A percentile compares a stretch with the other conserved stretches of the same genome.
phyloP scores from a whole-genome alignment of 352 stramenopile genomes.

The Pythium diclinum region DNA sequence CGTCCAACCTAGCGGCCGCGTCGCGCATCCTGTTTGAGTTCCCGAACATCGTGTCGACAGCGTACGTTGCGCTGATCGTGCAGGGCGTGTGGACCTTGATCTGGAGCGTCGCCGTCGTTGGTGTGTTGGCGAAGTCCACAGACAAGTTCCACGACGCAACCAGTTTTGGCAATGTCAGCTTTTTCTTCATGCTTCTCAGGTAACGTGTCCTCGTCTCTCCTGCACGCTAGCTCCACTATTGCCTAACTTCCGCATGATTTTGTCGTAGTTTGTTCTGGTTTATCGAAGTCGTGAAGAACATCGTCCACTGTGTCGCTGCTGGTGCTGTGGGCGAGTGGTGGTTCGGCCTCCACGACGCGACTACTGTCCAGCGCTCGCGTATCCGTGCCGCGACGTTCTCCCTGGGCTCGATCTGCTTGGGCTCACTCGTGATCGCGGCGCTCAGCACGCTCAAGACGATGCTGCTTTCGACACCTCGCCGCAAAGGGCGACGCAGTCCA shows the following conservation, averaged over 20 bases:
- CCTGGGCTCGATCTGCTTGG: slow-evolving; percentile 81
- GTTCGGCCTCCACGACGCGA: slow-evolving; percentile 68
- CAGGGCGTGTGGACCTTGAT: slow-evolving; percentile 74
- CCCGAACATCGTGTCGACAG: slow-evolving; percentile 59
- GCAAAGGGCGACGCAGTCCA: slow-evolving; percentile 53
- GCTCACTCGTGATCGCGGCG: slow-evolving; percentile 71
- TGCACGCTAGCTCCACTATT: background rate
- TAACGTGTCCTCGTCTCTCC: slow-evolving; percentile 13
- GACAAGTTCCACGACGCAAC: slow-evolving; percentile 47
- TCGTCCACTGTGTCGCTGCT: slow-evolving; percentile 82
- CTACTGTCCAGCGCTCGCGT: slow-evolving; percentile 67
- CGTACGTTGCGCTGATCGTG: slow-evolving; percentile 58
- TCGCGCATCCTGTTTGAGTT: slow-evolving; percentile 75
- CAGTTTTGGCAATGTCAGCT: slow-evolving; percentile 64
- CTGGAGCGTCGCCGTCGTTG: slow-evolving; percentile 74
- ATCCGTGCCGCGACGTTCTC: slow-evolving; percentile 69
- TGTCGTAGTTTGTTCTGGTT: slow-evolving; percentile 75
- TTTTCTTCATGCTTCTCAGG: slow-evolving; percentile 88
- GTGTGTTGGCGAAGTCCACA: slow-evolving; percentile 61
- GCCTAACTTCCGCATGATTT: background rate
- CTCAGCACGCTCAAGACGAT: slow-evolving; percentile 66
- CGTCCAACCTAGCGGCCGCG: slow-evolving; percentile 68
- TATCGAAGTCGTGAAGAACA: slow-evolving; percentile 79
- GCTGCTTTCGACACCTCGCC: slow-evolving; percentile 62
- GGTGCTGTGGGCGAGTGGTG: slow-evolving; percentile 85